Evolutionary conservation across 2,329 filamentous ascomycete genomes (phyloP), one percentile per base, ranked within the genome.

Genomic region (Claviceps sp.): DNA sequence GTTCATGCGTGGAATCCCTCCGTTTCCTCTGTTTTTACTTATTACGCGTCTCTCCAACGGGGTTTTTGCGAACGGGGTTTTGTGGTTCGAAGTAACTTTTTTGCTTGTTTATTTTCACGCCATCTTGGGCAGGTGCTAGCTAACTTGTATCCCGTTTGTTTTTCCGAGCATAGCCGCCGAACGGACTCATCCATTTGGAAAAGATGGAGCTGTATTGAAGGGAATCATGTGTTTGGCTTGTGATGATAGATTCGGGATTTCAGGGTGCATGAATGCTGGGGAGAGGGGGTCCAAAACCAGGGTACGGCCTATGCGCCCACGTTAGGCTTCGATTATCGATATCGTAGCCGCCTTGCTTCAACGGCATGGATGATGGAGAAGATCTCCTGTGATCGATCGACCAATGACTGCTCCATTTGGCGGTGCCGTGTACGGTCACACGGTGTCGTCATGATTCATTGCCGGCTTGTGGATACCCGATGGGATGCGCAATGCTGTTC

Each of bases 171-270:
- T 59, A 84, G 81, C 79, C 81, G 26, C 73, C 78, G 1, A 83
- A 83, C 58, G 80, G 80, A 2, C 64, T 84, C 49, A 78, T 84
- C 52, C 79, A 83, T 59, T 68, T 85, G 4, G 78, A 82, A 60
- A 75, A 71, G 55, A 68, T 73, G 64, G 69, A 74, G 45, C 52
- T 71, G 20, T 68, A 68, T 50, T 54, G 44, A 54, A 29, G 26
- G 39, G 16, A 20, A 29, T 43, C 4, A 13, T 34, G 29, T 11
- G 29, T 34, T 34, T 34, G 29, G 29, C 9, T 11, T 34, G 29
- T 34, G 9, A 34, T 9, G 29, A 11, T 26, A 22, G 43, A 26
- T 29, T 7, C 16, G 16, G 14, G 38, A 17, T 40, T 40, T 44
- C 20, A 20, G 42, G 42, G 17, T 43, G 17, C 40, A 43, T 43